Conservation (phyloP, 2,329 filamentous ascomycete genomes). For the Pyricularia sp. region DNA sequence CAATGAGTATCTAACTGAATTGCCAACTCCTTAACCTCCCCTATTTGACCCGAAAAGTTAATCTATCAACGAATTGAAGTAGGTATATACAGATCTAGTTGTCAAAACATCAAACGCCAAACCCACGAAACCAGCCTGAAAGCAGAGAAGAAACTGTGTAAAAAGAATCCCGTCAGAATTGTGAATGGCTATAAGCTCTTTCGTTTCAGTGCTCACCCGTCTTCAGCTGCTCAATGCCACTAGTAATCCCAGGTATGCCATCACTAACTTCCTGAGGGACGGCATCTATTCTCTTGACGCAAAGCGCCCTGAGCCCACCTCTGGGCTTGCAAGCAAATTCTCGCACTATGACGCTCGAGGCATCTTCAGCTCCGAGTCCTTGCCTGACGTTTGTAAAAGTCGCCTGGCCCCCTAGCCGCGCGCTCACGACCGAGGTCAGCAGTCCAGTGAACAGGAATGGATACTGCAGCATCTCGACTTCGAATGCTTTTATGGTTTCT, state of each 20-base stretch:
- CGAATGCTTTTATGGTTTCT: conserved; percentile 72
- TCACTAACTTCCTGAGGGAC: not conserved
- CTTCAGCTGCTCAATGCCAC: not conserved
- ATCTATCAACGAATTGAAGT: not conserved
- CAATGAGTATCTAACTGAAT: not conserved
- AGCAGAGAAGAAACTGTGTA: not conserved
- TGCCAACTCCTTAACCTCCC: not conserved
- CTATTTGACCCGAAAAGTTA: not conserved
- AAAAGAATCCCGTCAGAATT: not conserved
- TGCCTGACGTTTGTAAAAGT: conserved; percentile 3
- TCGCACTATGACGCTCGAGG: conserved; percentile 6
- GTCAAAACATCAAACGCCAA: not conserved
- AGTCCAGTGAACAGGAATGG: conserved; percentile 83
- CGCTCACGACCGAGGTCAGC: conserved; percentile 61
- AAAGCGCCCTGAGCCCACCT: conserved; percentile 16
- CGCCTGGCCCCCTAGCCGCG: conserved; percentile 52
- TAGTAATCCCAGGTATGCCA: not conserved
- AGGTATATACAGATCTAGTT: not conserved
- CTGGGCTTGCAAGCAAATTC: conserved; percentile 14
- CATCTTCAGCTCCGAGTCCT: conserved; percentile 1
- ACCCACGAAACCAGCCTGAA: not conserved
- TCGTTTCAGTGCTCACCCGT: not conserved
- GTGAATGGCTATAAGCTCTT: not conserved
- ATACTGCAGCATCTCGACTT: conserved; percentile 83
- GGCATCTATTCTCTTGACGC: not conserved